Base-by-base conservation (phyloP, 2,329 filamentous ascomycete species). In the Alternaria gaisen region DNA sequence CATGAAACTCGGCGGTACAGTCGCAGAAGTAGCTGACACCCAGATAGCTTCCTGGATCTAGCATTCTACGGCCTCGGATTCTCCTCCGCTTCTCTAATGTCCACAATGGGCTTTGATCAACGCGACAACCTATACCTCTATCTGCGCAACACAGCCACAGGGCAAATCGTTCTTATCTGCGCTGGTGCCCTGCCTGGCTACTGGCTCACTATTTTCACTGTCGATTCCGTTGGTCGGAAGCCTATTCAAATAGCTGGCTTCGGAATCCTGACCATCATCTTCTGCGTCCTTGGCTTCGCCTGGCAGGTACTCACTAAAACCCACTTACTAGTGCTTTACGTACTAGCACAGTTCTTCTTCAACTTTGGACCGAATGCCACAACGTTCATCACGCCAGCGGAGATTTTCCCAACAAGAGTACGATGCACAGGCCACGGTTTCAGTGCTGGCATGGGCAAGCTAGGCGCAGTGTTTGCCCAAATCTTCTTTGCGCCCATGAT, bases 181-280 rank as follows among this genome's bases (percentile, higher is more conserved):
- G 91, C 91, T 4, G 91, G 91, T 58, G 90, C 91, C 48, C 91
- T 94, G 14, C 91, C 91, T 0, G 91, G 91, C 14, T 94, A 94
- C 83, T 94, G 91, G 91, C 86, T 92, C 16, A 91, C 90, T 0
- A 91, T 93, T 6, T 88, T 88, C 12, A 88, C 87, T 1, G 87
- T 93, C 58, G 91, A 94, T 78, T 91, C 85, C 1, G 71, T 93
- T 14, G 91, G 91, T 55, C 90, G 91, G 72, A 93, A 92, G 82
- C 87, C 90, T 1, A 92, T 94, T 58, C 92, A 92, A 80, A 79
- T 91, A 56, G 84, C 82, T 61, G 82, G 82, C 36, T 84, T 84
- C 72, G 70, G 72, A 61, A 77, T 83, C 58, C 75, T 84, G 3
- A 84, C 82, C 57, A 76, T 81, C 61, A 74, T 84, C 63, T 83